Base-by-base conservation (phyloP, 2,329 filamentous ascomycete genomes). In the Aureobasidium zeae region DNA sequence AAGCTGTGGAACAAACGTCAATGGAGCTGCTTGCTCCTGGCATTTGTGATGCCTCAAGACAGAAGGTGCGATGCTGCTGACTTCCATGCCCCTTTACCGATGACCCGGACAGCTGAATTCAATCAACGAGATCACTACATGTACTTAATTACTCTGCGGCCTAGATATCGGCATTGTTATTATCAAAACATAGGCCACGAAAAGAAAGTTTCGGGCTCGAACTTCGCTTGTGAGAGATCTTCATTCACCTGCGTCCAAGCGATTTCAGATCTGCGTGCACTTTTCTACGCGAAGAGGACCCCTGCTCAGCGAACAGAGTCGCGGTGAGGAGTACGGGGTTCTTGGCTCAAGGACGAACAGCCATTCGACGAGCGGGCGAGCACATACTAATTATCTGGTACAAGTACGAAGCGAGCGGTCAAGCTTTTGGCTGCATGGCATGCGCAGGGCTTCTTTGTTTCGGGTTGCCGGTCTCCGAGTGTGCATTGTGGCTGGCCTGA, bases 371-470 rank as follows among this genome's bases (percentile, higher is more conserved):
- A 43, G 39, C n/a, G n/a, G 15, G 26, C 16, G 30, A 34, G 39
- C 21, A 12, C 29, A 34, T 19, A 11, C 39, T 28, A 26, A 33
- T 28, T 43, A 34, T 34, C 30, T 28, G 15, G 13, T 24, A 30
- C 29, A 13, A 34, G 13, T 24, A 30, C 29, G n/a, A 34, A 43
- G 11, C 39, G 28, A 34, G 42, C 17, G 26, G 24, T 43, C 31
- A 36, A 29, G 39, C 45, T 45, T 36, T 32, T 47, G n/a, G 12
- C 32, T 41, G 31, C 31, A 38, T 43, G 22, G 16, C 37, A 45
- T 36, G 37, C 37, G 32, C 25, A 39, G 26, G 36, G 36, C 19
- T 39, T n/a, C n/a, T n/a, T n/a, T n/a, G n/a, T 38, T 21, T 25
- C 11, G 30, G 10, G 28, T 20, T 41, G 37, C 37, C 37, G 37